Percentiles rank a stretch among this genome's conserved stretches.
phyloP scores from a whole-genome alignment of 768 basidiomycete genomes.

The Dendrothele bispora region DNA sequence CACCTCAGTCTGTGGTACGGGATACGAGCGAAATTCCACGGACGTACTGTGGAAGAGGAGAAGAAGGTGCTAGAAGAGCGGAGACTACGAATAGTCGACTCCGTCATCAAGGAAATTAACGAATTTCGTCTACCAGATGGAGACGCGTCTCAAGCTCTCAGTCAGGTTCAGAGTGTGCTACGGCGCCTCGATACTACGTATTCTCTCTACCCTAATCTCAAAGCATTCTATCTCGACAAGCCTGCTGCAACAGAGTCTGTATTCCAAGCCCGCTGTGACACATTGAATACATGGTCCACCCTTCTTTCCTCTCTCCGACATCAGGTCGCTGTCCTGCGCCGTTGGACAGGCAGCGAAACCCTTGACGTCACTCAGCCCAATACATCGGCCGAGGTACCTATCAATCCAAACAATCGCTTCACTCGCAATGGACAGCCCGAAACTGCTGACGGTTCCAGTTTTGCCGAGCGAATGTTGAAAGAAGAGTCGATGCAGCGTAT shows the following conservation, averaged over 20 bases:
- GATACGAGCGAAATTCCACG: conserved; percentile 83
- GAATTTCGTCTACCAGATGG: conserved; percentile 64
- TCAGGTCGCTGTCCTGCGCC: conserved; percentile 77
- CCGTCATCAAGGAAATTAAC: conserved; percentile 81
- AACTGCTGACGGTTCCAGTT: conserved; percentile 72
- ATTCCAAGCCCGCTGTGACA: conserved; percentile 84
- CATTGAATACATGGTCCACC: conserved; percentile 91
- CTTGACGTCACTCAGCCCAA: conserved; percentile 85
- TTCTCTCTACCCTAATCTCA: conserved; percentile 83
- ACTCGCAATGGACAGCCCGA: conserved; percentile 38
- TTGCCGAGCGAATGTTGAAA: conserved; percentile 91
- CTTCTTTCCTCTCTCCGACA: conserved; percentile 81
- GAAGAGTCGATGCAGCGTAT: conserved; percentile 95
- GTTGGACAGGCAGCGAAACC: conserved; percentile 93
- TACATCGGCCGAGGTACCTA: conserved; percentile 59
- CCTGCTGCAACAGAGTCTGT: conserved; percentile 59
- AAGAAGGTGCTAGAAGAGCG: conserved; percentile 79
- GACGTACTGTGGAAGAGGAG: conserved; percentile 81
- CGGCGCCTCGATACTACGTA: conserved; percentile 79
- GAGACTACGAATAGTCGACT: conserved; percentile 76
- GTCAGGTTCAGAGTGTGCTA: conserved; percentile 65
- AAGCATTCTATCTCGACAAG: conserved; percentile 78
- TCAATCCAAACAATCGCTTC: conserved; percentile 30
- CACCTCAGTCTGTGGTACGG: conserved; percentile 85
- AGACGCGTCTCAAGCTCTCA: conserved; percentile 46